Evolutionary conservation across 2,329 filamentous ascomycete genomes (phyloP).

Genomic region (Shiraia sp.): DNA sequence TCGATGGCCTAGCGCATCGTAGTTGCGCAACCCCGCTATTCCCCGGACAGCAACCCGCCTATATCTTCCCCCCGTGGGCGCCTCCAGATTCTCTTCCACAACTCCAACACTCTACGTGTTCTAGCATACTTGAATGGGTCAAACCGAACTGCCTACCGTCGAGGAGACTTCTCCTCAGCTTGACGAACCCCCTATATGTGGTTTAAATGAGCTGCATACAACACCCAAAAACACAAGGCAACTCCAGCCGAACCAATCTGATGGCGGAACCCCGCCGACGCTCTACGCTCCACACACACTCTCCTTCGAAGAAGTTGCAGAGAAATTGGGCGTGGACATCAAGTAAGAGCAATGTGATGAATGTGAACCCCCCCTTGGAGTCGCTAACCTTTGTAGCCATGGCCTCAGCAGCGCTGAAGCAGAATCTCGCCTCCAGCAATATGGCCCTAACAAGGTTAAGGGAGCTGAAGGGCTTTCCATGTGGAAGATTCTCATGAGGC

Average conservation of each 20-base stretch:
- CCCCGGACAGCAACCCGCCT: slow-evolving; percentile 25
- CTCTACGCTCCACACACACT: slow-evolving; percentile 43
- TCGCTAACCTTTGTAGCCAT: slow-evolving; percentile 48
- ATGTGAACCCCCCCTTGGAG: not conserved
- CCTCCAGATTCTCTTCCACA: slow-evolving; percentile 21
- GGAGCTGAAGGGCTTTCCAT: slow-evolving; percentile 71
- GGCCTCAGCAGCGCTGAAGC: slow-evolving; percentile 68
- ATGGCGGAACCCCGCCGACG: slow-evolving; percentile 23
- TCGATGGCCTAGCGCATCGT: slow-evolving; percentile 24
- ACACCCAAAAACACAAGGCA: slow-evolving; percentile 24
- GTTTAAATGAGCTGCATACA: slow-evolving; percentile 38
- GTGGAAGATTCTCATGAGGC: slow-evolving; percentile 76
- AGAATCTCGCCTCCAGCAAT: slow-evolving; percentile 64
- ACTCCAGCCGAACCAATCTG: slow-evolving; percentile 23
- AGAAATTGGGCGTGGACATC: slow-evolving; percentile 42
- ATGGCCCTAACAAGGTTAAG: slow-evolving; percentile 73
- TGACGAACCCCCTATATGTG: slow-evolving; percentile 50
- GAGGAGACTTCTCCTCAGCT: slow-evolving; percentile 46
- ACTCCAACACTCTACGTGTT: slow-evolving; percentile 37
- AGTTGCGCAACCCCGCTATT: slow-evolving; percentile 34
- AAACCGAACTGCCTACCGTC: slow-evolving; percentile 45
- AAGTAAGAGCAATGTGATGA: slow-evolving; percentile 23
- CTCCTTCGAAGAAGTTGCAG: slow-evolving; percentile 41
- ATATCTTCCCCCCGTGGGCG: slow-evolving; percentile 38
- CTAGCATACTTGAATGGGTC: slow-evolving; percentile 48